phyloP scores from a whole-genome alignment of 495 filamentous ascomycete species.

The Rhypophila decipiens region DNA sequence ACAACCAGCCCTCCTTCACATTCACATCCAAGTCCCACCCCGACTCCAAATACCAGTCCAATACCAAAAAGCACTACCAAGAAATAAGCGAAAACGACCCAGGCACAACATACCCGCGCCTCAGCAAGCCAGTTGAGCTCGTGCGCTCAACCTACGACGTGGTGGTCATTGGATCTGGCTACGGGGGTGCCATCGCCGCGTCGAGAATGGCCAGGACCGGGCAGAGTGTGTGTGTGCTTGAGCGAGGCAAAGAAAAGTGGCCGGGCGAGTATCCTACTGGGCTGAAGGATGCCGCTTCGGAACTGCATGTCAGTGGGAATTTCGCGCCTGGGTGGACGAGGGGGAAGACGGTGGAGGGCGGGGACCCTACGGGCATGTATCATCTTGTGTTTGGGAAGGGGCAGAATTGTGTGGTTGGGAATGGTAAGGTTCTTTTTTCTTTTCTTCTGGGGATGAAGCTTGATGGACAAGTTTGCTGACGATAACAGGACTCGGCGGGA shows the following conservation, averaged over 20 bases:
- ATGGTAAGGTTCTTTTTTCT: conserved; percentile 38
- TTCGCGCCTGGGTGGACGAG: conserved; percentile 34
- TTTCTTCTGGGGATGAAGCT: background rate
- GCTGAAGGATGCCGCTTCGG: conserved; percentile 32
- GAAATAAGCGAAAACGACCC: conserved; percentile 27
- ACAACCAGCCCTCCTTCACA: conserved; percentile 7
- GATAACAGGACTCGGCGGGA: conserved; percentile 51
- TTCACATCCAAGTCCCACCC: conserved; percentile 20
- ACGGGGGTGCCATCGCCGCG: conserved; percentile 61
- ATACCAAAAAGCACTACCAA: conserved; percentile 36
- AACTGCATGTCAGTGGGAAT: conserved; percentile 52
- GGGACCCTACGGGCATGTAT: conserved; percentile 55
- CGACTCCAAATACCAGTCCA: conserved; percentile 30
- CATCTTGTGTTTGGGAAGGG: conserved; percentile 58
- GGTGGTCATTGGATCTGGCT: conserved; percentile 61
- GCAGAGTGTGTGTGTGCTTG: conserved; percentile 55
- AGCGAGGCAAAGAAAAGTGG: conserved; percentile 58
- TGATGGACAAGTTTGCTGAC: background rate
- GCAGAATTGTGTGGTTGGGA: conserved; percentile 59
- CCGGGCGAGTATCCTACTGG: conserved; percentile 56
- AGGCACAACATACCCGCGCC: conserved; percentile 45
- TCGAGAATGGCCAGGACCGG: conserved; percentile 58
- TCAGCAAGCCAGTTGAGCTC: conserved; percentile 51
- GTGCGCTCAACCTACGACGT: conserved; percentile 56
- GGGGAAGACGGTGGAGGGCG: conserved; percentile 36